Base-by-base conservation (phyloP, 345 rosid genomes). In the Aquilaria sinensis region DNA sequence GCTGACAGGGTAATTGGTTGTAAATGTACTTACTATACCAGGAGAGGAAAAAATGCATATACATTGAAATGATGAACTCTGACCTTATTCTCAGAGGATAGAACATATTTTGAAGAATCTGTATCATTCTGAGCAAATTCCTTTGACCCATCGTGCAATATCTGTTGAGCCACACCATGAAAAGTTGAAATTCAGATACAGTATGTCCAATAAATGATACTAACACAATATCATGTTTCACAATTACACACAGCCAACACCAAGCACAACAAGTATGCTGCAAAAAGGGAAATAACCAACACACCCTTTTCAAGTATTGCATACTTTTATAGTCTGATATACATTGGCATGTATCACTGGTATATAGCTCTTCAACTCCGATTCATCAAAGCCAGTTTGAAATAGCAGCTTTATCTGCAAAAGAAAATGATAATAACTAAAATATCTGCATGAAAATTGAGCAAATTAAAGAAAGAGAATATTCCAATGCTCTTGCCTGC, bases 271-370 rank as follows among this genome's bases (percentile, higher is more conserved):
- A 72, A 47, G 46, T 48, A 53, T 63, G 70, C 50, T 69, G 60
- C 79, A 61, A 61, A 74, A 74, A 76, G 81, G 79, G 80, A 84
- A 83, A 77, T 76, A 83, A 82, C 85, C 72, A 66, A 87, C 92
- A 90, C 87, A 85, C 85, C 86, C 80, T 75, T 73, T 65, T 69
- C 79, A 76, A 73, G 82, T 79, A 72, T 76, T 86, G 87, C 96
- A 65, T 91, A 95, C 99, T 87, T 95, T 95, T 82, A 95, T 87
- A 75, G 96, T 88, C 86, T 95, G 99, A 78, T 85, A 95, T 55
- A 91, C 83, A 76, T 95, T 95, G 78, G 96, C 99, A 72, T 95
- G 96, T 65, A 91, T 85, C 83, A 95, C 96, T 30, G 97, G 74
- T 64, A 83, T 80, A 71, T 91, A 95, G 79, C 87, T 91, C 85